Base-by-base conservation (phyloP, 2,329 filamentous ascomycete species). In the Aspergillus vadensis region DNA sequence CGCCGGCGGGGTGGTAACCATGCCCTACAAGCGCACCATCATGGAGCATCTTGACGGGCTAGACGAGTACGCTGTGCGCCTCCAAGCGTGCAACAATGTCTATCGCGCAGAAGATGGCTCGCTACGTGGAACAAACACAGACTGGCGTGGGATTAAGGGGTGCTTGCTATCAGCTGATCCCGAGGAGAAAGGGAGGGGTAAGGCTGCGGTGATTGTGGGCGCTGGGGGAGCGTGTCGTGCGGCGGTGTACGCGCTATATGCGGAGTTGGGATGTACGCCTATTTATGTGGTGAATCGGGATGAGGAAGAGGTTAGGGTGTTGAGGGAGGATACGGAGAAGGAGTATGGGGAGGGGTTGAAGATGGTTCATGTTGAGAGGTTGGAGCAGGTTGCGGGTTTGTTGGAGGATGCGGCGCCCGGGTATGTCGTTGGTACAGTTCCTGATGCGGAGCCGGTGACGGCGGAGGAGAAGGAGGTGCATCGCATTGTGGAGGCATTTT, bases 211-310 rank as follows among this genome's bases (percentile, higher is more conserved):
- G 36, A 72, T 81, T 9, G 70, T 80, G 15, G 79, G 77, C 0
- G 78, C 78, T 0, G 78, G 79, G 3, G 79, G 79, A 5, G 79
- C 78, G 0, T 74, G 74, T 14, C 72, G 78, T 14, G 78, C 78
- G 1, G 77, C 79, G 6, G 65, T 79, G 4, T 79, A 76, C 47
- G 71, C 75, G 0, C 64, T 78, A 38, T 63, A 68, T 21, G 64
- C 67, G 2, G 56, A 70, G 55, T 67, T 73, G 57, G 64, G 63
- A 14, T 76, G 63, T 6, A 65, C 60, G 1, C 64, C 57, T 4
- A 75, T 79, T 49, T 79, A 78, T 54, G 63, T 78, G 10, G 54
- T 78, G 25, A 79, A 78, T 52, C 71, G 76, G 2, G 75, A 77
- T 30, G 63, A 66, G 3, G 55, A 49, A 8, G 72, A 76, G 48